Base-by-base conservation (phyloP, 1,284 basidiomycete genomes). In the Grifola frondosa region DNA sequence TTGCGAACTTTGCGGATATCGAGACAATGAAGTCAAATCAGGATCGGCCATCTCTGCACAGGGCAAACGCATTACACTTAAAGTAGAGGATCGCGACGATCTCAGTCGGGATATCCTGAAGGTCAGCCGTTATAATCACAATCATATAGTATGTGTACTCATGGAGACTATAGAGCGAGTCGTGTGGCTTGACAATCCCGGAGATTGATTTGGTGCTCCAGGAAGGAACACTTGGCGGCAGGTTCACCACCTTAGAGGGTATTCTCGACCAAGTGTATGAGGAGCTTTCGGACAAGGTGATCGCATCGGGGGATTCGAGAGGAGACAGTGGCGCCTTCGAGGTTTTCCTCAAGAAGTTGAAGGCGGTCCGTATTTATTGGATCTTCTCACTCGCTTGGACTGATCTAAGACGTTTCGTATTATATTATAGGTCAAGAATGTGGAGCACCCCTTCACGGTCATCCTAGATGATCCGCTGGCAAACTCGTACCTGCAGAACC, bases 21-120 rank as follows among this genome's bases (percentile, higher is more conserved):
- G 92, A 53, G 96, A 99, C 69, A 98, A 97, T 63, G 96, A 99
- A 70, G 89, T 99, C 61, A 99, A 99, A 67, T 91, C 91, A 6
- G 93, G 96, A 19, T 73, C 86, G 2, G 93, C 93, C 1, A 92
- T 98, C 43, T 88, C 92, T 1, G 77, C 78, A 5, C 74, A 86
- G 58, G 96, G 95, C 23, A 94, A 91, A 64, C 81, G 79, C 48
- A 91, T 98, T 46, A 91, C 80, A 0, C 75, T 99, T 45, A 91
- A 88, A 63, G 93, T 98, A 4, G 84, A 95, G 58, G 96, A 99
- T 64, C 74, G 81, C 31, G 96, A 99, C 50, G 96, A 98, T 65
- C 75, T 99, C n/a, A 84, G 84, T 48, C 78, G 96, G 43, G 96
- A 99, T 67, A 82, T 99, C 50, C 78, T 99, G 32, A 97, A 97